A percentile compares a stretch with the other conserved stretches of the same genome.
phyloP scores from a whole-genome alignment of 2,329 filamentous ascomycete species.

The Cordyceps cateniannulata region DNA sequence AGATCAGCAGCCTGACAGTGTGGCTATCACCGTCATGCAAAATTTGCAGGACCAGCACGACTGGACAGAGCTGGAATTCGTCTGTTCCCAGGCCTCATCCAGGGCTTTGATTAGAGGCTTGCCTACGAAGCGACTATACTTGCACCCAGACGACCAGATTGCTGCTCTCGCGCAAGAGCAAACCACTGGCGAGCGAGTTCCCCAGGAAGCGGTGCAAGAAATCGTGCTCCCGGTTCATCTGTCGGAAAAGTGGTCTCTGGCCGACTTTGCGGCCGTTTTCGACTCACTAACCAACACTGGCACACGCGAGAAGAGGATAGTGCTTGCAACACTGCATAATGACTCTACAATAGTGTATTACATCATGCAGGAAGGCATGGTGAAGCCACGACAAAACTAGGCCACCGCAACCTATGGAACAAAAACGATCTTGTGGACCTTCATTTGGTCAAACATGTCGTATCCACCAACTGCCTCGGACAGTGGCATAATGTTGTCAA shows the following conservation, averaged over 20 bases:
- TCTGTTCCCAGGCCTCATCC: slow-evolving; percentile 38
- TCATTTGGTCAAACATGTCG: slow-evolving; percentile 65
- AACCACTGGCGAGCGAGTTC: slow-evolving; percentile 36
- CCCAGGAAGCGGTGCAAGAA: slow-evolving; percentile 54
- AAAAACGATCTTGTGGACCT: slow-evolving; percentile 69
- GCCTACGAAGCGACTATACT: slow-evolving; percentile 66
- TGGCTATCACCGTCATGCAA: slow-evolving; percentile 48
- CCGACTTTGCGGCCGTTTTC: slow-evolving; percentile 62
- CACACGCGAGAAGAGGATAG: slow-evolving; percentile 56
- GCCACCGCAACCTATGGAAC: slow-evolving; percentile 30
- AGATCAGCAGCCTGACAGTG: slow-evolving; percentile 13
- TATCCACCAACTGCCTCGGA: slow-evolving; percentile 61
- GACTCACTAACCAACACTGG: slow-evolving; percentile 48
- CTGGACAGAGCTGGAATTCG: slow-evolving; percentile 57
- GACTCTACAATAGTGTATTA: slow-evolving; percentile 84
- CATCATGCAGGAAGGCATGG: slow-evolving; percentile 77
- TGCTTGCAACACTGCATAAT: slow-evolving; percentile 70
- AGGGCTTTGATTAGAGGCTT: slow-evolving; percentile 66
- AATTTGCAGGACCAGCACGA: slow-evolving; percentile 72
- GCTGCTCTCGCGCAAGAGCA: slow-evolving; percentile 58
- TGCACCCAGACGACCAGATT: slow-evolving; percentile 78
- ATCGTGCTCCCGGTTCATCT: slow-evolving; percentile 73
- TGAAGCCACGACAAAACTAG: slow-evolving; percentile 80
- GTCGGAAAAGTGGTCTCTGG: slow-evolving; percentile 65
- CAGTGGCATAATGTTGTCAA: slow-evolving; percentile 67